Conservation (phyloP, 257 asterid species). For the Nicotiana benthamiana region DNA sequence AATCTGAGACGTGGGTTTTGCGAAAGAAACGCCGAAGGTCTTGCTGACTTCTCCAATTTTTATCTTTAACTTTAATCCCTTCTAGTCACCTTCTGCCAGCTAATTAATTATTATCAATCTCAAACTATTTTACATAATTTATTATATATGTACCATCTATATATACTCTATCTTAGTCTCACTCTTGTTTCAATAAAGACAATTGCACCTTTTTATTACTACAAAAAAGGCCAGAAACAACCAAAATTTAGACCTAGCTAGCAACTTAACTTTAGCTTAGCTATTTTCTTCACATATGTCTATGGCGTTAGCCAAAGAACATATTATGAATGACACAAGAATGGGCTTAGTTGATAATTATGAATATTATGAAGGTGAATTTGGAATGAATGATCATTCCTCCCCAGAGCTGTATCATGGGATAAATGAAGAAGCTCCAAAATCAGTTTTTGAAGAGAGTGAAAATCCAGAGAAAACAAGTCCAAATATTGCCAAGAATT, state of each 20-base stretch:
- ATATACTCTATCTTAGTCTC: background rate
- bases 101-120: slow-evolving; percentile 31
- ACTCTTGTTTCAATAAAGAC: slow-evolving; percentile 4
- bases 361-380: slow-evolving; percentile 42
- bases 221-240: background rate
- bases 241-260: background rate
- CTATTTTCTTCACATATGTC: background rate
- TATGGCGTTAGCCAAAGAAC: slow-evolving; percentile 51
- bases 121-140: slow-evolving; percentile 14
- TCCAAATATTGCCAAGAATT: slow-evolving; percentile 23
- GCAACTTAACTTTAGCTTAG: background rate
- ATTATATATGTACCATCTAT: background rate
- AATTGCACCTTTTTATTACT: background rate
- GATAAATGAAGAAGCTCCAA: slow-evolving; percentile 9
- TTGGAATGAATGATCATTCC: slow-evolving; percentile 24
- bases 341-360: slow-evolving; percentile 32
- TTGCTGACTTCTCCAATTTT: slow-evolving; percentile 32
- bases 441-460: slow-evolving; percentile 19
- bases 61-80: background rate
- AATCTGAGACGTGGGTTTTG: slow-evolving; percentile 71
- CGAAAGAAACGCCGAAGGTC: slow-evolving; percentile 62
- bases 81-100: slow-evolving; percentile 48
- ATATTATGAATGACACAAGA: slow-evolving; percentile 30
- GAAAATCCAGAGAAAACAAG: slow-evolving; percentile 37
- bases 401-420: slow-evolving; percentile 24